These are phyloP conservation scores for Clitopilus passeckerianus DNA, from an alignment of 768 basidiomycete genomes.

Conservation along the genomic window DNA sequence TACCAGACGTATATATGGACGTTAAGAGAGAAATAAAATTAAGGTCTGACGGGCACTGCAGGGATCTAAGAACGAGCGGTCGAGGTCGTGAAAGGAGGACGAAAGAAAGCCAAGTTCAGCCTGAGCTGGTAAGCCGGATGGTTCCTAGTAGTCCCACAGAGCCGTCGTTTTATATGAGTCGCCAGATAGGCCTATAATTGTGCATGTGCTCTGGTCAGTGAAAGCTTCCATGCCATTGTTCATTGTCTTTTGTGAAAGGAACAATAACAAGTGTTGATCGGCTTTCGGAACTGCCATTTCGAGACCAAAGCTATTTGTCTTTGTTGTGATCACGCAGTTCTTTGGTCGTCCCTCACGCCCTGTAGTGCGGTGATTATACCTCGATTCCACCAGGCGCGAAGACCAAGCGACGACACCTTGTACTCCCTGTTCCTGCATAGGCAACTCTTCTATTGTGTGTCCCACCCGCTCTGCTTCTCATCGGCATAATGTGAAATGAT, in stretches of 20 bases:
- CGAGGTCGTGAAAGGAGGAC: background rate
- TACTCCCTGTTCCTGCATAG: background rate
- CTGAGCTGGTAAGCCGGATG: background rate
- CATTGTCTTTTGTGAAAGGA: background rate
- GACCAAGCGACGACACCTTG: background rate
- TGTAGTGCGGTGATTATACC: background rate
- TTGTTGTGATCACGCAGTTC: background rate
- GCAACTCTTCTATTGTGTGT: background rate
- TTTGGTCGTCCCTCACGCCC: background rate
- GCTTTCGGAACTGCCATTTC: background rate
- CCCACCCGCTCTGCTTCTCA: background rate
- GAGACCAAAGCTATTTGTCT: background rate
- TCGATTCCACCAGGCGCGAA: background rate
- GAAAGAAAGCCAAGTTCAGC: slow-evolving; percentile 1
- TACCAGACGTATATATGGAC: background rate
- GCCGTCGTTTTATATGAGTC: background rate
- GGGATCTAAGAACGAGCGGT: background rate
- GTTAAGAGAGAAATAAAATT: background rate
- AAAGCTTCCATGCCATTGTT: background rate
- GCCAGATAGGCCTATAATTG: background rate
- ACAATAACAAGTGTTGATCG: background rate
- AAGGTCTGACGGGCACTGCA: background rate
- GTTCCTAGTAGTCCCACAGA: background rate
- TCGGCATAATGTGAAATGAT: background rate
- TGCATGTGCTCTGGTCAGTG: background rate